These are phyloP conservation scores for Nemania abortiva DNA, from an alignment of 2,329 filamentous ascomycete genomes.

Conservation along the genomic window DNA sequence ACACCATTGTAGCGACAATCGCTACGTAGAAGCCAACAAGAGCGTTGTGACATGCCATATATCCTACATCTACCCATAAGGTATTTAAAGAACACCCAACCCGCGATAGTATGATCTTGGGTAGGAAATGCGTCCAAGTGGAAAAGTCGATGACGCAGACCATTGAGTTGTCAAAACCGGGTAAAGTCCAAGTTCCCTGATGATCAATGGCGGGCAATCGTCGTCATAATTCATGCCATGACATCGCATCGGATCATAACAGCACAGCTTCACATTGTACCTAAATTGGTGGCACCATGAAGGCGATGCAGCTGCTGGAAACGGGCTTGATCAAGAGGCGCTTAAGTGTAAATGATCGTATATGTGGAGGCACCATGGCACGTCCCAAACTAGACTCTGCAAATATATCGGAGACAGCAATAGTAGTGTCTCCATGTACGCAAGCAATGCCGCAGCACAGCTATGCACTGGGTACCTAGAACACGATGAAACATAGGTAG, in stretches of 20 bases:
- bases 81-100: background rate
- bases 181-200: background rate
- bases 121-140: background rate
- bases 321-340: background rate
- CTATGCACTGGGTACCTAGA: too few species aligned
- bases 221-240: background rate
- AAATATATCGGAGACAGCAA: background rate
- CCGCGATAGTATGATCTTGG: background rate
- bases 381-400: background rate
- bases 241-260: background rate
- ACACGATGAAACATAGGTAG: background rate
- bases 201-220: background rate
- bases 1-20: slow-evolving; percentile 1
- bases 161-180: slow-evolving; percentile 1
- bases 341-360: background rate
- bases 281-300: background rate
- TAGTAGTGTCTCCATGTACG: slow-evolving; percentile 1
- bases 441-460: too few species aligned
- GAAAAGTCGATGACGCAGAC: slow-evolving; percentile 1
- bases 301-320: background rate
- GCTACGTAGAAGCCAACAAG: background rate
- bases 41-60: background rate
- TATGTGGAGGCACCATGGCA: background rate
- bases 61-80: background rate
- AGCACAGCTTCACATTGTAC: background rate